Evolutionary conservation across 768 basidiomycete species (phyloP).

Genomic region (Terana coerulea): DNA sequence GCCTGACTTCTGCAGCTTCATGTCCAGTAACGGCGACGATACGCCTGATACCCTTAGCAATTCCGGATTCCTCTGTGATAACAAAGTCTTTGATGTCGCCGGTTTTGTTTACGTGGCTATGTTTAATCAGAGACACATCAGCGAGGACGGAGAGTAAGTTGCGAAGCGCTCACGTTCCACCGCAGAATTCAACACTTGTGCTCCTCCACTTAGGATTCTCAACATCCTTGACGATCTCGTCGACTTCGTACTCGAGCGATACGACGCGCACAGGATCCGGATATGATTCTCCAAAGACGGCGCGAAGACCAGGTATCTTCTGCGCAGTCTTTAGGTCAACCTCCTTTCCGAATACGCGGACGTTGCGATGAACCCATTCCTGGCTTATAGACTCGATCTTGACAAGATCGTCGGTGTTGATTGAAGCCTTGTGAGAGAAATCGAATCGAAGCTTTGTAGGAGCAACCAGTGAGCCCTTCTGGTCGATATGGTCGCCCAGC

Average conservation of each 20-base stretch:
- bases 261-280: constrained; percentile 98
- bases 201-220: constrained; percentile 87
- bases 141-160: neutral
- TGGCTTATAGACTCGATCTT: constrained; percentile 82
- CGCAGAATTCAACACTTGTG: constrained; percentile 96
- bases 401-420: constrained; percentile 67
- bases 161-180: constrained; percentile 75
- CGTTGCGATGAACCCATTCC: constrained; percentile 89
- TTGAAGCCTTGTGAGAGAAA: constrained; percentile 93
- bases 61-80: constrained; percentile 92
- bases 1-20: constrained; percentile 81
- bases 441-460: constrained; percentile 96
- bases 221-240: constrained; percentile 82
- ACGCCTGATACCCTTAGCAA: constrained; percentile 96
- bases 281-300: constrained; percentile 97
- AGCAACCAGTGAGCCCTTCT: constrained; percentile 96
- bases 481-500: constrained; percentile 96
- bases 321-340: constrained; percentile 72
- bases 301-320: constrained; percentile 89
- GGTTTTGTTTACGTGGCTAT: constrained; percentile 90
- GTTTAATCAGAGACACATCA: neutral
- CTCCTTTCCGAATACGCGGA: constrained; percentile 86
- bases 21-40: constrained; percentile 93
- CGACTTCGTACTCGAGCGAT: constrained; percentile 80
- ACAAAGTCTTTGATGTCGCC: constrained; percentile 97